phyloP scores from a whole-genome alignment of 768 basidiomycete genomes.

The Xerocomellus amylosporus region DNA sequence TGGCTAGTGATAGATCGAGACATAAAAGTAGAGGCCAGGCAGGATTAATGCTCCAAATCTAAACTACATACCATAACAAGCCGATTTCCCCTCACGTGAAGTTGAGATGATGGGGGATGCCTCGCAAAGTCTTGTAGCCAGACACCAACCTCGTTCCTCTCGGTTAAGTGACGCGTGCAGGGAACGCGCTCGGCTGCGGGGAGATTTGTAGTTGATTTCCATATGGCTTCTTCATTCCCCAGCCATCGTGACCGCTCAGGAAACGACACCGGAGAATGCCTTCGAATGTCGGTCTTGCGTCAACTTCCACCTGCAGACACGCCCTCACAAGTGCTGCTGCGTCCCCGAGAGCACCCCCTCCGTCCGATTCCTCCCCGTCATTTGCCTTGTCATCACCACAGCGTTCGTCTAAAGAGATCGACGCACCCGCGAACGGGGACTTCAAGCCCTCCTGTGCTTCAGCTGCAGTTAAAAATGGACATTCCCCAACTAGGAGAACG shows the following conservation, averaged over 20 bases:
- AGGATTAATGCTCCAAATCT: conserved; percentile 8
- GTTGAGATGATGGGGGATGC: background rate
- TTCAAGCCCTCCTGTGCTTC: conserved; percentile 85
- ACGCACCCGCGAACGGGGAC: conserved; percentile 72
- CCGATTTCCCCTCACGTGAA: background rate
- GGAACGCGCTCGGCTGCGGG: conserved; percentile 34
- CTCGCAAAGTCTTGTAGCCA: conserved; percentile 3
- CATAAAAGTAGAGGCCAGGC: conserved; percentile 5
- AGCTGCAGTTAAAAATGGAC: conserved; percentile 85
- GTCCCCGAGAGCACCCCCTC: conserved; percentile 80
- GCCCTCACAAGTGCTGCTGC: conserved; percentile 80
- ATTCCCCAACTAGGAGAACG: conserved; percentile 89
- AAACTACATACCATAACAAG: conserved; percentile 12
- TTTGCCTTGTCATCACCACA: conserved; percentile 70
- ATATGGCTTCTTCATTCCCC: conserved; percentile 45
- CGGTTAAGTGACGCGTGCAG: conserved; percentile 27
- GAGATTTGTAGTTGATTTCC: conserved; percentile 23
- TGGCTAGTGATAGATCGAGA: conserved; percentile 11
- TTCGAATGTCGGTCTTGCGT: conserved; percentile 82
- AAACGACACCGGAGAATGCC: conserved; percentile 77
- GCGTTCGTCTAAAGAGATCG: conserved; percentile 74
- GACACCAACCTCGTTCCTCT: conserved; percentile 13
- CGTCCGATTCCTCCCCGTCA: conserved; percentile 77
- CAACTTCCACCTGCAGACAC: conserved; percentile 79
- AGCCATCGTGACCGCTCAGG: conserved; percentile 73